A percentile compares a stretch with the other conserved stretches of the same genome.
Conservation (phyloP, 1,139 yeast species). For the Taphrina confusa region DNA sequence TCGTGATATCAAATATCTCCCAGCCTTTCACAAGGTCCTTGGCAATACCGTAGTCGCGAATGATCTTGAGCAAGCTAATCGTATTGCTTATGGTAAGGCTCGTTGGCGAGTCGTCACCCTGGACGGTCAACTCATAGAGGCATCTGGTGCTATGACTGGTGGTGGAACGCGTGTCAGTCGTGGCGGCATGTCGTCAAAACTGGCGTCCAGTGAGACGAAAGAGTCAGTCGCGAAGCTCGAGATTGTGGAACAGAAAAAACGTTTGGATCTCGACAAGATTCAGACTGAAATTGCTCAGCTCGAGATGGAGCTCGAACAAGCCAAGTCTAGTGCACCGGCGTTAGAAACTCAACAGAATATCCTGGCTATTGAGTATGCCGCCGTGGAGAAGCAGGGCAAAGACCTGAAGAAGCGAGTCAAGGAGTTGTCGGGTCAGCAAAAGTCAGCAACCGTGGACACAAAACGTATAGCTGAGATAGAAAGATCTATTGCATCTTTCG, state of each 20-base stretch:
- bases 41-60: conserved; percentile 85
- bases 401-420: conserved; percentile 49
- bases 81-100: conserved; percentile 80
- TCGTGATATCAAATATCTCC: conserved; percentile 65
- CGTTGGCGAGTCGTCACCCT: conserved; percentile 88
- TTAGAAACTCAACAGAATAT: conserved; percentile 66
- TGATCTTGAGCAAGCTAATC: conserved; percentile 75
- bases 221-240: conserved; percentile 65
- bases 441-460: conserved; percentile 36
- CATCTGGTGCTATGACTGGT: conserved; percentile 97
- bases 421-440: conserved; percentile 42
- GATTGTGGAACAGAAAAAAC: conserved; percentile 51
- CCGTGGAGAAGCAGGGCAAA: conserved; percentile 55
- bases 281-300: conserved; percentile 58
- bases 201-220: conserved; percentile 51
- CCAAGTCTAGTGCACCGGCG: conserved; percentile 64
- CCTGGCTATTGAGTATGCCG: conserved; percentile 63
- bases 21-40: conserved; percentile 86
- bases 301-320: conserved; percentile 10
- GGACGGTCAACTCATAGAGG: conserved; percentile 88
- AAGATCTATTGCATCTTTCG: conserved; percentile 41
- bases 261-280: conserved; percentile 6
- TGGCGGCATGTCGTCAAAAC: conserved; percentile 59
- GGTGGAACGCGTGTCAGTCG: conserved; percentile 74
- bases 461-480: conserved; percentile 42